These are phyloP conservation scores for Echinochloa phyllopogon DNA, from an alignment of 176 grass and related monocot genomes.

Conservation along the genomic window DNA sequence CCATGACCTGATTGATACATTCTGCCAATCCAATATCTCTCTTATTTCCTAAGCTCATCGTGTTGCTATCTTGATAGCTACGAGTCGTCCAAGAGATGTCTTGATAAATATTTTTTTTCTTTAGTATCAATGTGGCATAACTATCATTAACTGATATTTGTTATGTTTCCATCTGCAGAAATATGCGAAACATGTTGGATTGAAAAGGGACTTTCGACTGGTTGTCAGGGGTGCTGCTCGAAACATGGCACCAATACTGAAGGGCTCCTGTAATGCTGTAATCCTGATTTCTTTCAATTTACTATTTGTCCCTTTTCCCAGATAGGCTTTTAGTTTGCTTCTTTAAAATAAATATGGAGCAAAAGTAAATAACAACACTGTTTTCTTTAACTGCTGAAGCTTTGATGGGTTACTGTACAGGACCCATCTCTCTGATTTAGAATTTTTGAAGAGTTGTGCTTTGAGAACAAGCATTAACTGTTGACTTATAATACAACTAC, in stretches of 20 bases:
- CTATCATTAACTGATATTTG: constrained; percentile 2
- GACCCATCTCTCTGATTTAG: constrained; percentile 10
- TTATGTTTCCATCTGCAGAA: constrained; percentile 61
- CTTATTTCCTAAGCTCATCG: constrained; percentile 8
- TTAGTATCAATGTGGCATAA: neutral
- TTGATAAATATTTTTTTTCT: constrained; percentile 12
- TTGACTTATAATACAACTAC: neutral
- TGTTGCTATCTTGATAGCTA: neutral
- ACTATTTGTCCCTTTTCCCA: constrained; percentile 6
- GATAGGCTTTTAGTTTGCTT: constrained; percentile 30
- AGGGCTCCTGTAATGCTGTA: constrained; percentile 92
- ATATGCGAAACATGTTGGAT: constrained; percentile 95
- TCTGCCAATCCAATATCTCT: neutral
- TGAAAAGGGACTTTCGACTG: constrained; percentile 93
- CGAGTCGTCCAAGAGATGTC: neutral
- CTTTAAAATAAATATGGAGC: neutral
- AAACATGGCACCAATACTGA: constrained; percentile 94
- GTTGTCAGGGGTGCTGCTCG: constrained; percentile 96
- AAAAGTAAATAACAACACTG: constrained; percentile 5
- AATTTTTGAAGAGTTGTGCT: constrained; percentile 16
- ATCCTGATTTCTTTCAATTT: constrained; percentile 46
- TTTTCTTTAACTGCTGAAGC: constrained; percentile 28
- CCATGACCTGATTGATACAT: neutral
- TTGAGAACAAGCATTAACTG: neutral
- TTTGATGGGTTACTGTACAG: neutral